Percentiles rank a stretch among this genome's conserved stretches.
phyloP scores from a whole-genome alignment of 129 eudicot genomes.

The Pseudognaphalium luteoalbum region DNA sequence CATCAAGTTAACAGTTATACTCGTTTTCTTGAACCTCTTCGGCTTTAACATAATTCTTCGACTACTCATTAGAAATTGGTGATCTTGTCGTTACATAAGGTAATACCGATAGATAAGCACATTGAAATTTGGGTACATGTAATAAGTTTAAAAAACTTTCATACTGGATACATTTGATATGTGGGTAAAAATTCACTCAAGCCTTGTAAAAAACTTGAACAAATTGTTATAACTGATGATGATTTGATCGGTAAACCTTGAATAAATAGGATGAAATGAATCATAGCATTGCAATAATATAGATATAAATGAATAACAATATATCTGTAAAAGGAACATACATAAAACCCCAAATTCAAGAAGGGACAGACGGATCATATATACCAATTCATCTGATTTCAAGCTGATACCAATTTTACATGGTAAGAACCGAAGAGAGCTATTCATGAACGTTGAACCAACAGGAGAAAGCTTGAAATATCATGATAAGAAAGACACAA shows the following conservation, averaged over 20 bases:
- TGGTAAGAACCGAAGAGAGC: conserved; percentile 21
- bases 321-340: conserved; percentile 11
- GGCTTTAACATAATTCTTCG: neutral
- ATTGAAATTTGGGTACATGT: too few species aligned
- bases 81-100: neutral
- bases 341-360: conserved; percentile 15
- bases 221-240: neutral
- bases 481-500: conserved; percentile 17
- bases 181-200: neutral
- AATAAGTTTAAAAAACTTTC: too few species aligned
- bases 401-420: conserved; percentile 38
- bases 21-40: neutral
- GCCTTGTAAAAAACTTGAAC: neutral
- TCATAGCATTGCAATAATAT: neutral
- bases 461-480: conserved; percentile 15
- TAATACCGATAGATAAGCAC: neutral
- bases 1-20: neutral
- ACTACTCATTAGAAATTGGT: neutral
- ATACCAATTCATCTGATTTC: conserved; percentile 27
- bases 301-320: neutral
- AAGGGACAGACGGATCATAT: conserved; percentile 6
- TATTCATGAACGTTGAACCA: conserved; percentile 13
- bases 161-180: neutral
- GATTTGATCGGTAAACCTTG: neutral
- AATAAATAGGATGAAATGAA: conserved; percentile 5